Conservation (phyloP, 1,139 yeast species). For the Petasospora fabianii region DNA sequence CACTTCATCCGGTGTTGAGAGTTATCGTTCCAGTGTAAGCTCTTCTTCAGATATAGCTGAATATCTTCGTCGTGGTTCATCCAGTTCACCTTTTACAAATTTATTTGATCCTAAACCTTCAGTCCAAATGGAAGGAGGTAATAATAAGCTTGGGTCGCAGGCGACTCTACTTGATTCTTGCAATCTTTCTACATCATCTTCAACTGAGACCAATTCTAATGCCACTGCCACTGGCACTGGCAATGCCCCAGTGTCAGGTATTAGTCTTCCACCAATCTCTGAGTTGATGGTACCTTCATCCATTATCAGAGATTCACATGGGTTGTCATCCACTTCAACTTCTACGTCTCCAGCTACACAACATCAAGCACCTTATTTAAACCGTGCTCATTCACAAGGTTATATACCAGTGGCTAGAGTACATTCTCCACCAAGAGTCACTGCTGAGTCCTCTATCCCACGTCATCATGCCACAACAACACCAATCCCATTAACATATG, state of each 20-base stretch:
- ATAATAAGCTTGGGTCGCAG: not conserved
- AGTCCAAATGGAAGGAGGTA: not conserved
- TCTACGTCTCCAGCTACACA: not conserved
- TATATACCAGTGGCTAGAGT: not conserved
- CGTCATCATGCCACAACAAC: not conserved
- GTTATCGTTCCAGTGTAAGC: conserved; percentile 8
- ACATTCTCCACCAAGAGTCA: not conserved
- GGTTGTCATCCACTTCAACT: not conserved
- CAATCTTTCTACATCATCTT: not conserved
- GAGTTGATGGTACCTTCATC: conserved; percentile 8
- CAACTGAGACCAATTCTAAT: not conserved
- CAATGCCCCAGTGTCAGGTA: conserved; percentile 3
- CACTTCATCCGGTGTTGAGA: not conserved
- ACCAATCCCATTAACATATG: not conserved
- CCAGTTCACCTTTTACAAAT: not conserved
- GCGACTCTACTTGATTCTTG: not conserved
- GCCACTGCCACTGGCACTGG: not conserved
- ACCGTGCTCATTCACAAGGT: not conserved
- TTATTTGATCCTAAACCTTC: conserved; percentile 1
- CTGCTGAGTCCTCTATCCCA: too few species aligned
- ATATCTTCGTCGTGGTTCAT: not conserved
- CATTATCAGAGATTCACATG: not conserved
- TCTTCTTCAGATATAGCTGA: conserved; percentile 1
- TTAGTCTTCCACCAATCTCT: conserved; percentile 14
- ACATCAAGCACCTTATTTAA: not conserved